Percentiles rank a stretch among this genome's conserved stretches.
These are phyloP conservation scores for Dictyostelium citrinum DNA, from an alignment of 78 protist genomes.

Conservation along the genomic window DNA sequence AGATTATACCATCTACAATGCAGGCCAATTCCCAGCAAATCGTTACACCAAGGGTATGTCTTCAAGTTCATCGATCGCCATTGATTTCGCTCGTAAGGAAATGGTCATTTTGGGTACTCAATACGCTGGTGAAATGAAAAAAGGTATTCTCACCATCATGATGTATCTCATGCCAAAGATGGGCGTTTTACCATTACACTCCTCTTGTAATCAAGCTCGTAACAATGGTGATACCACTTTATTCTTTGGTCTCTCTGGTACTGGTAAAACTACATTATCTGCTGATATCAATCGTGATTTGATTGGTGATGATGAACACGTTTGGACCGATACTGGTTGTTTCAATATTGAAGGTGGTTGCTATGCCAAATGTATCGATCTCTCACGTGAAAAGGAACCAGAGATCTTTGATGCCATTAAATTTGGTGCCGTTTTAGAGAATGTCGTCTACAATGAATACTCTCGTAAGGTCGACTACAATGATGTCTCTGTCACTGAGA, in stretches of 20 bases:
- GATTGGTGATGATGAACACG: slow-evolving; percentile 99
- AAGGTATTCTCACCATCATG: slow-evolving; percentile 96
- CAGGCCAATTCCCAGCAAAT: slow-evolving; percentile 94
- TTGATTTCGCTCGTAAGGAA: slow-evolving; percentile 83
- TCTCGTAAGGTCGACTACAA: slow-evolving; percentile 84
- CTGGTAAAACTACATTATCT: slow-evolving; percentile 98
- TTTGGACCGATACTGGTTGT: slow-evolving; percentile 95
- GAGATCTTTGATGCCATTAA: slow-evolving; percentile 95
- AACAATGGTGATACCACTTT: slow-evolving; percentile 82
- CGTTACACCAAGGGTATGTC: slow-evolving; percentile 89
- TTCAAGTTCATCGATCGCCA: slow-evolving; percentile 83
- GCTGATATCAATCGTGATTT: slow-evolving; percentile 94
- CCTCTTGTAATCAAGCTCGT: slow-evolving; percentile 87
- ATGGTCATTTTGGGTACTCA: slow-evolving; percentile 95
- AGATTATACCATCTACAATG: slow-evolving; percentile 93
- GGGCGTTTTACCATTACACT: slow-evolving; percentile 93
- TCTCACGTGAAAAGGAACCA: slow-evolving; percentile 93
- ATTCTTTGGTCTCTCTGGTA: slow-evolving; percentile 97
- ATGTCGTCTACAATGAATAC: slow-evolving; percentile 86
- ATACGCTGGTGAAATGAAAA: slow-evolving; percentile 99
- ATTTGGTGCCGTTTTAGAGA: slow-evolving; percentile 94
- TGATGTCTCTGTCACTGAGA: slow-evolving; percentile 92
- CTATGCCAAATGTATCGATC: slow-evolving; percentile 96
- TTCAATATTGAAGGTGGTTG: slow-evolving; percentile 98
- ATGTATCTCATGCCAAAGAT: slow-evolving; percentile 92